Evolutionary conservation across 2,329 filamentous ascomycete species (phyloP), one percentile per base, ranked within the genome.

Genomic region (Aspergillus luchuensis): DNA sequence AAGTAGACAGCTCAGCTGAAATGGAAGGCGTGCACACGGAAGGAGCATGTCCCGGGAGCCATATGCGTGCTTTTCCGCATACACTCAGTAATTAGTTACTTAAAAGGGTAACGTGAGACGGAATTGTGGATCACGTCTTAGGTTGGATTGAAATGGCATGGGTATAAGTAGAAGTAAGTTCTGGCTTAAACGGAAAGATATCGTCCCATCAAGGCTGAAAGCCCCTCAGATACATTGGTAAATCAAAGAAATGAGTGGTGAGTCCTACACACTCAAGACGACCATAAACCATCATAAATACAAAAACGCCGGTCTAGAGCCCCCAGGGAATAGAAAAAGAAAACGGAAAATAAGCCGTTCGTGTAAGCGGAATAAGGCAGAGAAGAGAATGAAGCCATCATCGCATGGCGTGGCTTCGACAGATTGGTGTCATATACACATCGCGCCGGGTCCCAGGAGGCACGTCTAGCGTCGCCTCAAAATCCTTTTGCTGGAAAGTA

Each of bases 221-320:
- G 43, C 17, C 53, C 21, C 39, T 45, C n/a, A 28, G 30, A 45
- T 56, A 56, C 39, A 56, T 47, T 56, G 53, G 53, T 56, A 56
- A 50, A 50, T 45, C 41, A 30, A 50, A 47, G 11, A 17, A 15
- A 30, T 30, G 53, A 54, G 53, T 47, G 53, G 53, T 45, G 38
- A 56, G 33, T 13, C 19, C 19, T 25, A 30, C 30, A 41, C 53
- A 56, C 53, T 56, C 53, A 33, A 33, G 53, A 45, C 53, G 47
- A 39, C 43, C 39, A 56, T 47, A 47, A 56, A 11, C 53, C 53
- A 56, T 56, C 53, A 56, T 47, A 56, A 25, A 28, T 56, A 56
- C 53, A 56, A 21, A 11, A 56, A 56, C 53, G 53, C 53, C 53
- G n/a, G 39, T 56, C 53, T 56, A 56, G 25, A 36, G 30, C 28